Conservation (phyloP, 352 stramenopile species). For the Pythium periplocum region DNA sequence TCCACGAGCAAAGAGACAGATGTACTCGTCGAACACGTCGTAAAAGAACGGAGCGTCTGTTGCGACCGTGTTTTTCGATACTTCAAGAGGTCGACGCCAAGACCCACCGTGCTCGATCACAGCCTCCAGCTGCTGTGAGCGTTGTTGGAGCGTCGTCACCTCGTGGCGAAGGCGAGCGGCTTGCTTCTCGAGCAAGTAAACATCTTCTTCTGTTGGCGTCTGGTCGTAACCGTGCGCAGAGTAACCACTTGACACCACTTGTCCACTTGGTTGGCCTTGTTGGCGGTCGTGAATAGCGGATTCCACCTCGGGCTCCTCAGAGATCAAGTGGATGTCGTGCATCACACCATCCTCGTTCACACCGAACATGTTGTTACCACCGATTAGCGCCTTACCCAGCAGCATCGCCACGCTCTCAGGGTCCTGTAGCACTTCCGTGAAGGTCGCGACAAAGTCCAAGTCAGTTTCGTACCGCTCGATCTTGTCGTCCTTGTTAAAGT, state of each 20-base stretch:
- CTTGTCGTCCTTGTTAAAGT: slow-evolving; percentile 27
- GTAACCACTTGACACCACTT: too few relatives aligned
- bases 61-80: too few relatives aligned
- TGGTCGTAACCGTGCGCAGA: too few relatives aligned
- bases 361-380: slow-evolving; percentile 31
- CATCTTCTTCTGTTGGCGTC: too few relatives aligned
- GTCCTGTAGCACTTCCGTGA: slow-evolving; percentile 27
- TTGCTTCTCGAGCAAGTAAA: too few relatives aligned
- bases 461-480: slow-evolving; percentile 26
- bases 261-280: too few relatives aligned
- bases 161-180: too few relatives aligned
- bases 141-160: too few relatives aligned
- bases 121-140: too few relatives aligned
- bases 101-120: too few relatives aligned
- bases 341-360: slow-evolving; percentile 8
- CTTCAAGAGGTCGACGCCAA: too few relatives aligned
- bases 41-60: not conserved
- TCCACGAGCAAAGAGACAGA: slow-evolving; percentile 3
- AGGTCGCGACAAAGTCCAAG: slow-evolving; percentile 32
- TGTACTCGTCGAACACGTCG: slow-evolving; percentile 2
- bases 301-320: not conserved
- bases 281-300: too few relatives aligned
- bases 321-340: slow-evolving; percentile 5
- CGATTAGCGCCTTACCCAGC: slow-evolving; percentile 27
- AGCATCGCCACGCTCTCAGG: slow-evolving; percentile 25